Percentiles rank a stretch among this genome's conserved stretches.
Conservation (phyloP, 768 basidiomycete species). For the Leccinum sublutescens region DNA sequence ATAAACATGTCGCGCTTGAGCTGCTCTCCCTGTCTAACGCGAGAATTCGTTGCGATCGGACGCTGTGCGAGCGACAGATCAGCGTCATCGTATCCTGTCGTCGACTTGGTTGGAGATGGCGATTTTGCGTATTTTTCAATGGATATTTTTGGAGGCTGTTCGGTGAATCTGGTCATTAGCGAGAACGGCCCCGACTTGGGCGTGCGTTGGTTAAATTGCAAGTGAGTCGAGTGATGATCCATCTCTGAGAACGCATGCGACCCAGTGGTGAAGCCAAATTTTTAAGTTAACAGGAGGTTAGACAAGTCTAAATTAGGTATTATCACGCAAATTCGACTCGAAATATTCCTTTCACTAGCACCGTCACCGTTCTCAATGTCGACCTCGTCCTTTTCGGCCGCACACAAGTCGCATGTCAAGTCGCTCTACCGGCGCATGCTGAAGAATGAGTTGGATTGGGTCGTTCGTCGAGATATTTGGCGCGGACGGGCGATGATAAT, state of each 20-base stretch:
- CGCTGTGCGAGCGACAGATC: slow-evolving; percentile 34
- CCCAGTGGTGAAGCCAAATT: background rate
- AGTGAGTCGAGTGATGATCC: slow-evolving; percentile 76
- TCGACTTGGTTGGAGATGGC: slow-evolving; percentile 30
- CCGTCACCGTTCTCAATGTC: slow-evolving; percentile 43
- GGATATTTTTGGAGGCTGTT: slow-evolving; percentile 39
- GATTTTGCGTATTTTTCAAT: slow-evolving; percentile 46
- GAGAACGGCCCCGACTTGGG: slow-evolving; percentile 65
- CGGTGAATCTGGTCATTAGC: slow-evolving; percentile 46
- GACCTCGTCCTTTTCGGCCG: slow-evolving; percentile 61
- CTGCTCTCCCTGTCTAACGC: slow-evolving; percentile 74
- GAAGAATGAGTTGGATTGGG: slow-evolving; percentile 89
- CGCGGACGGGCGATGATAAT: slow-evolving; percentile 81
- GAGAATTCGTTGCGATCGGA: slow-evolving; percentile 76
- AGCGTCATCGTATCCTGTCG: slow-evolving; percentile 8
- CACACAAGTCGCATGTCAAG: slow-evolving; percentile 84
- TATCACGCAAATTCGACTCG: slow-evolving; percentile 10
- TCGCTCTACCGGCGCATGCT: slow-evolving; percentile 87
- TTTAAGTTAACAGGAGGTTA: background rate
- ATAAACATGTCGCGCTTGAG: slow-evolving; percentile 82
- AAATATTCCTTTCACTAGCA: slow-evolving; percentile 4
- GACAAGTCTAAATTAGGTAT: slow-evolving; percentile 16
- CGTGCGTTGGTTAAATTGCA: slow-evolving; percentile 71
- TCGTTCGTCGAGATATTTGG: slow-evolving; percentile 82
- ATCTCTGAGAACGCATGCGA: slow-evolving; percentile 34